Base-by-base conservation (phyloP, 2,329 filamentous ascomycete genomes). In the Rutstroemia sp. region DNA sequence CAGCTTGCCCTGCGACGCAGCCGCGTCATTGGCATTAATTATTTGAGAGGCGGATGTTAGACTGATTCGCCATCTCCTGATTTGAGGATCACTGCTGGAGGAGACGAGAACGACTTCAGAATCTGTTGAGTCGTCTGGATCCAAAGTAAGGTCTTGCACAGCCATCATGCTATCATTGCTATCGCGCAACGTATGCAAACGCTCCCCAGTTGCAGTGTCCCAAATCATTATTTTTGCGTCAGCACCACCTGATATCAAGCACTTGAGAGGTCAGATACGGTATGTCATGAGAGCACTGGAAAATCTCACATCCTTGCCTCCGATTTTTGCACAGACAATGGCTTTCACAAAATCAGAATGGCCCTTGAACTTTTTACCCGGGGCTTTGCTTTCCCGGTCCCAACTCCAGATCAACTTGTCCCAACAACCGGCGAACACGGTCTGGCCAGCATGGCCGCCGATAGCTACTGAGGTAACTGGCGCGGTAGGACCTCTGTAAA, bases 311-410 rank as follows among this genome's bases (percentile, higher is more conserved):
- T 88, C 77, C 58, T 79, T 82, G 27, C 79, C 83, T 16, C 76
- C 74, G 5, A 95, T 66, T 23, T 73, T 79, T 12, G 81, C 76
- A 63, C 80, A 83, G 14, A 87, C 73, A 3, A 97, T 74, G 4
- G 87, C 78, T 73, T 96, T 96, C 65, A 99, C 88, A 68, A 99
- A 99, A 73, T 99, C 94, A 1, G 81, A 77, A 71, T 97, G 92
- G 4, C 90, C 91, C 57, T 80, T 79, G 63, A 85, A 91, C 61
- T 78, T 84, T 59, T 75, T 78, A n/a, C 75, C 76, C 1, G 75
- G 72, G 30, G 75, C 70, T 45, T 75, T 76, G 3, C 82, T 82
- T 17, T 78, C 74, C 34, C 86, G 74, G 65, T 88, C 79, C 88
- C 90, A 96, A 34, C 87, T 88, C 85, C 91, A 96, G 57, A 97